Evolutionary conservation across 2,329 filamentous ascomycete genomes (phyloP).

Genomic region (Cercospora zeina): DNA sequence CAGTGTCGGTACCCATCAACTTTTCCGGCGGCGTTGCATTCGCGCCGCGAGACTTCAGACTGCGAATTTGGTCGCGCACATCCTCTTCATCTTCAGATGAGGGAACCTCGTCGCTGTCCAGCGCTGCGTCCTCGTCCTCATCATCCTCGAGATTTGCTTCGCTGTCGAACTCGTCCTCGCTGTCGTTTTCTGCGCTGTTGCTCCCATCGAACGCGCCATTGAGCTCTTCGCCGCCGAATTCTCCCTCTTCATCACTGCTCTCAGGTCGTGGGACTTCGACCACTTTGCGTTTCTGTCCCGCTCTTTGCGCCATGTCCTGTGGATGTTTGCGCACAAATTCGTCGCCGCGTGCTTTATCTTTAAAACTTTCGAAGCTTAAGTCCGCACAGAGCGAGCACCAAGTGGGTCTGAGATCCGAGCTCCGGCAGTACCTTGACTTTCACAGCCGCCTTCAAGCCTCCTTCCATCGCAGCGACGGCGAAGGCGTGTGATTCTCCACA

Average conservation of each 20-base stretch:
- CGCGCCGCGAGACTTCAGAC: constrained; percentile 43
- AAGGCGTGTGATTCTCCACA: background rate
- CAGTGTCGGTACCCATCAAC: constrained; percentile 36
- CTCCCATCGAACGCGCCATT: constrained; percentile 39
- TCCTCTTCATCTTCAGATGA: constrained; percentile 45
- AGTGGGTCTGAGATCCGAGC: constrained; percentile 1
- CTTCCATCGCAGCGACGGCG: background rate
- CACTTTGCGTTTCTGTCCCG: constrained; percentile 49
- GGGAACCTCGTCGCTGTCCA: constrained; percentile 45
- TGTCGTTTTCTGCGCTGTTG: constrained; percentile 39
- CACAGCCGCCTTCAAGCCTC: background rate
- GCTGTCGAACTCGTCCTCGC: constrained; percentile 31
- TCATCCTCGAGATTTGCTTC: constrained; percentile 32
- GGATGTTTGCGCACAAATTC: constrained; percentile 1
- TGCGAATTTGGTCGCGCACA: constrained; percentile 49
- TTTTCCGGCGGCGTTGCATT: constrained; percentile 26
- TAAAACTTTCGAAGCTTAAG: constrained; percentile 15
- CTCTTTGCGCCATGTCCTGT: constrained; percentile 33
- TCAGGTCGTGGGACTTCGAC: constrained; percentile 40
- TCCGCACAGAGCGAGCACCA: background rate
- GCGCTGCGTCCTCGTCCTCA: constrained; percentile 34
- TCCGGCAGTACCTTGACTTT: background rate
- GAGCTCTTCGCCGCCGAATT: constrained; percentile 40
- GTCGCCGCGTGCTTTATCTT: constrained; percentile 22
- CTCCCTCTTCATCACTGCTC: constrained; percentile 40